Conservation (phyloP, 1,284 basidiomycete genomes). For the Marasmius tenuissimus region DNA sequence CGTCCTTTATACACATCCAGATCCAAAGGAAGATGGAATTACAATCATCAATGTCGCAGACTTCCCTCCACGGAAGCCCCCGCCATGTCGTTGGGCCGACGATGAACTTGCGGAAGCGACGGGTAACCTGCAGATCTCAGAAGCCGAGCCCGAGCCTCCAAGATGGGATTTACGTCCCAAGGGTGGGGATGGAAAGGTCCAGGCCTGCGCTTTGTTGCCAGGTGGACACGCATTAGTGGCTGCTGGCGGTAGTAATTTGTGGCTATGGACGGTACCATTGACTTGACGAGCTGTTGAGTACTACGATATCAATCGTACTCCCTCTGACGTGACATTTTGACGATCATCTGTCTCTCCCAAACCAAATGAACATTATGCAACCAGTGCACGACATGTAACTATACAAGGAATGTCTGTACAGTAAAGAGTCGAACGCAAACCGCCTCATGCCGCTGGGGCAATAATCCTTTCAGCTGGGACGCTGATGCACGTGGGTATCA, state of each 20-base stretch:
- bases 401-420: constrained; percentile 6
- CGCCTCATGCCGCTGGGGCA: not conserved
- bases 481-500: constrained; percentile 29
- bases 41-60: constrained; percentile 47
- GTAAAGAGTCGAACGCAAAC: not conserved
- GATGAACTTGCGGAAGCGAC: constrained; percentile 1
- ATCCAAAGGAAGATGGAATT: constrained; percentile 34
- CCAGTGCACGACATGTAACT: constrained; percentile 11
- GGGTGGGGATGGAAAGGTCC: not conserved
- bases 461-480: constrained; percentile 21
- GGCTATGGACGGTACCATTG: constrained; percentile 34
- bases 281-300: not conserved
- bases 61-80: constrained; percentile 35
- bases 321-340: not conserved
- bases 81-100: constrained; percentile 15
- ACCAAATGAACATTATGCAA: constrained; percentile 7
- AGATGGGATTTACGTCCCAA: constrained; percentile 7
- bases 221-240: constrained; percentile 44
- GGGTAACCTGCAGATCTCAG: not conserved
- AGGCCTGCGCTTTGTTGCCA: constrained; percentile 39
- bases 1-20: constrained; percentile 40
- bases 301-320: not conserved
- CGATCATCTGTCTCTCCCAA: not conserved
- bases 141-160: not conserved
- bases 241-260: constrained; percentile 36